Conservation (phyloP, 2,329 filamentous ascomycete genomes). For the Aspergillus tamarii region DNA sequence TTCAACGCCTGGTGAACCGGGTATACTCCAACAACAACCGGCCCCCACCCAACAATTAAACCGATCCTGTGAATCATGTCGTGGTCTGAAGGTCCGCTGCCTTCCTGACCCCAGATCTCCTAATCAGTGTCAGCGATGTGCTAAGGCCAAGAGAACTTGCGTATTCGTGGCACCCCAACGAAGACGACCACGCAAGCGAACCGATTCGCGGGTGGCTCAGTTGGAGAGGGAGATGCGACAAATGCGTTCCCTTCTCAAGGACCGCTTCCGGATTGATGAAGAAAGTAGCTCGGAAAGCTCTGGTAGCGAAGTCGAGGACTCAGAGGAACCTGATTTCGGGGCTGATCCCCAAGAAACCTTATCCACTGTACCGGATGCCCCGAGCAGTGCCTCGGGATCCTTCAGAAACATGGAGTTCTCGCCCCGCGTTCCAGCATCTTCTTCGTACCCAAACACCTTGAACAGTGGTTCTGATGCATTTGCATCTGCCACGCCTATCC, state of each 20-base stretch:
- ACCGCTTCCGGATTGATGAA: constrained; percentile 31
- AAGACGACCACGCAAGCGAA: constrained; percentile 41
- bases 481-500: constrained; percentile 24
- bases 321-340: constrained; percentile 27
- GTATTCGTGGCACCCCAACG: constrained; percentile 42
- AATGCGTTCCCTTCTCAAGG: constrained; percentile 41
- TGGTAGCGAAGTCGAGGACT: constrained; percentile 29
- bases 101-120: constrained; percentile 34
- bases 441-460: constrained; percentile 23
- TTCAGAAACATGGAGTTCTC: constrained; percentile 30
- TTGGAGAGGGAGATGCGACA: constrained; percentile 42
- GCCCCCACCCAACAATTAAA: constrained; percentile 35
- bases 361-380: constrained; percentile 24
- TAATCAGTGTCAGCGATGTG: constrained; percentile 42
- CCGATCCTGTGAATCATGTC: constrained; percentile 42
- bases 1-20: constrained; percentile 23
- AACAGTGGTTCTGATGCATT: constrained; percentile 24
- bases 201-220: constrained; percentile 41
- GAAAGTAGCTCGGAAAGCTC: constrained; percentile 33
- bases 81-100: constrained; percentile 42
- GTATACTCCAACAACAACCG: constrained; percentile 19
- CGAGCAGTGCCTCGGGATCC: constrained; percentile 26
- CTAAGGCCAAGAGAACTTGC: constrained; percentile 37
- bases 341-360: constrained; percentile 24
- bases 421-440: constrained; percentile 22